phyloP scores from a whole-genome alignment of 352 stramenopile species.

The Phytophthora syringae region DNA sequence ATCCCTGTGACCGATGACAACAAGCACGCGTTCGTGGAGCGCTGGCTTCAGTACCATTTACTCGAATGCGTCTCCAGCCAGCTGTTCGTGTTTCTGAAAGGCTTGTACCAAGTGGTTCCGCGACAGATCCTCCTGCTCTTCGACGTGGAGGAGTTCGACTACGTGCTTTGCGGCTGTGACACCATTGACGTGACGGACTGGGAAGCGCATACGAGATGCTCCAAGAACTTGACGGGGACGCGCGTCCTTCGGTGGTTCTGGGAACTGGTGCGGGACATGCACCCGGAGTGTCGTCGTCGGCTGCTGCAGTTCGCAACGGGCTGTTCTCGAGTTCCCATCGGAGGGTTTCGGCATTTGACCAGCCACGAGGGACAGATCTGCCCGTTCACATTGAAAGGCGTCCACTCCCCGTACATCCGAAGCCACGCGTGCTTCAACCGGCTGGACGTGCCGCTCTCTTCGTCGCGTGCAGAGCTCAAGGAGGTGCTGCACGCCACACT shows the following conservation, averaged over 20 bases:
- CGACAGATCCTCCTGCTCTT: conserved; percentile 93
- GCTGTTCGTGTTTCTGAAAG: conserved; percentile 82
- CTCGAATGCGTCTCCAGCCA: conserved; percentile 88
- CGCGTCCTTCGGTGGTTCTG: conserved; percentile 58
- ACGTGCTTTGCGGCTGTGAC: conserved; percentile 93
- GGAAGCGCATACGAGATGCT: conserved; percentile 81
- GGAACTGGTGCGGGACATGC: conserved; percentile 83
- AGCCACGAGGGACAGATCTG: conserved; percentile 65
- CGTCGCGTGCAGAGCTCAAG: conserved; percentile 50
- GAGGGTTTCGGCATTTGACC: conserved; percentile 56
- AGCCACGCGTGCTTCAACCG: conserved; percentile 76
- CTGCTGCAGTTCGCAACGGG: conserved; percentile 78
- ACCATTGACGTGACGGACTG: conserved; percentile 96
- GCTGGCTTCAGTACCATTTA: conserved; percentile 90
- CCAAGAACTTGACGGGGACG: conserved; percentile 36
- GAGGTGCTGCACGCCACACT: conserved; percentile 44
- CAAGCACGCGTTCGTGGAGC: conserved; percentile 89
- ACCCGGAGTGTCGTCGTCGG: conserved; percentile 53
- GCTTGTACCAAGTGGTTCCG: conserved; percentile 95
- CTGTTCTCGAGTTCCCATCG: conserved; percentile 65
- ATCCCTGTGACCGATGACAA: conserved; percentile 92
- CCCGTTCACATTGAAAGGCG: conserved; percentile 65
- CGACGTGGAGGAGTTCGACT: conserved; percentile 95
- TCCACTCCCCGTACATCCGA: conserved; percentile 49
- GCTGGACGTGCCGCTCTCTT: conserved; percentile 93